These are phyloP conservation scores for Lachancea waltii DNA, from an alignment of 805 yeast species.

Conservation along the genomic window DNA sequence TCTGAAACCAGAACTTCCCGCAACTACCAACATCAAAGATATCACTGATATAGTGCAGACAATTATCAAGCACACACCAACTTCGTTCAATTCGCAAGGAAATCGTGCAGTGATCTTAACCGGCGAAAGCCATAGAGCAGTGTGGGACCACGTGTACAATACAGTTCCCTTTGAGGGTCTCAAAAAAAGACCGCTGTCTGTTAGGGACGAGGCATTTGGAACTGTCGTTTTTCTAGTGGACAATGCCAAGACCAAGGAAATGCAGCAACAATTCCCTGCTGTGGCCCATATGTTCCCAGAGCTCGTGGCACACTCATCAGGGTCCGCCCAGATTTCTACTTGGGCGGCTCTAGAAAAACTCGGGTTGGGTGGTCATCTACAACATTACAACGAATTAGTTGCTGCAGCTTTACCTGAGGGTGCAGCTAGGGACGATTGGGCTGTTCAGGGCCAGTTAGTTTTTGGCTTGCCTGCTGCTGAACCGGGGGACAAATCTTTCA, in stretches of 20 bases:
- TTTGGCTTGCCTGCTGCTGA: constrained; percentile 40
- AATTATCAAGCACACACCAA: constrained; percentile 44
- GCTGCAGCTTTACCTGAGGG: constrained; percentile 36
- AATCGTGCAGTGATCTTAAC: constrained; percentile 43
- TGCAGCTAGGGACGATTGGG: constrained; percentile 39
- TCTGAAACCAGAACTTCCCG: constrained; percentile 40
- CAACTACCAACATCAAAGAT: constrained; percentile 35
- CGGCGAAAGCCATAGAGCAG: constrained; percentile 39
- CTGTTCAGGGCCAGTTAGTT: constrained; percentile 43
- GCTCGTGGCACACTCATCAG: constrained; percentile 43
- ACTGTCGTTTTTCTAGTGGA: constrained; percentile 46
- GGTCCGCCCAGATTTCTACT: constrained; percentile 44
- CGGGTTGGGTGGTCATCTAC: constrained; percentile 46
- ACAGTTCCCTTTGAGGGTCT: constrained; percentile 25
- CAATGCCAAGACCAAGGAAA: constrained; percentile 32
- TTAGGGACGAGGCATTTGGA: constrained; percentile 43
- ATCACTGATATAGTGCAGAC: constrained; percentile 38
- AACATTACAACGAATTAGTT: constrained; percentile 45
- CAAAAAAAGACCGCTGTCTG: constrained; percentile 38
- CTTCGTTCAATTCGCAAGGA: constrained; percentile 46
- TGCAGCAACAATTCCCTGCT: constrained; percentile 39
- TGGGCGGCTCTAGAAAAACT: constrained; percentile 43
- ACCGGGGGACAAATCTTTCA: constrained; percentile 37
- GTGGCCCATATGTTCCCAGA: constrained; percentile 41
- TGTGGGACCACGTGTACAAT: constrained; percentile 40